Conservation (phyloP, 768 basidiomycete genomes). For the Mycena metata region DNA sequence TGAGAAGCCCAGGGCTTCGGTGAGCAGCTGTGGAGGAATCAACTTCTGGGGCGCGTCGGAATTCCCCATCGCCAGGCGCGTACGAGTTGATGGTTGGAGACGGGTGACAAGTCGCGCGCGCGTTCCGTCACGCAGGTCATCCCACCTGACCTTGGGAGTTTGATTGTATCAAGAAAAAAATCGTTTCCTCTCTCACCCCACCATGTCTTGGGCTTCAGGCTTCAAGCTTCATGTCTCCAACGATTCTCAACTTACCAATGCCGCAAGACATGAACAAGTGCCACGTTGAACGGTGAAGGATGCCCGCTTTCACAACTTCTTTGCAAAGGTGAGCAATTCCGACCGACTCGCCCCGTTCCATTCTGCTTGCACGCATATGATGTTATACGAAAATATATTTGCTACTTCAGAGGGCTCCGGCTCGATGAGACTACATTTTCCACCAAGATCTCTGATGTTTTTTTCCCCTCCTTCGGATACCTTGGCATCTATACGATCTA, state of each 20-base stretch:
- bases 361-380: slow-evolving; percentile 43
- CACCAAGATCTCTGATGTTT: slow-evolving; percentile 77
- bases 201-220: no score
- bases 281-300: no score
- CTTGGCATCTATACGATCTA: not conserved
- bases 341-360: no score
- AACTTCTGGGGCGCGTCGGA: slow-evolving; percentile 28
- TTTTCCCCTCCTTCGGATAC: slow-evolving; percentile 6
- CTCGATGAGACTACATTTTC: slow-evolving; percentile 60
- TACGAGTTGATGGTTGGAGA: not conserved
- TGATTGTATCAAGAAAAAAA: no score
- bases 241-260: no score
- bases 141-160: slow-evolving; percentile 6
- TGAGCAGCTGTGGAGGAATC: slow-evolving; percentile 65
- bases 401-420: slow-evolving; percentile 85
- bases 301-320: no score
- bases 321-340: no score
- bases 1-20: slow-evolving; percentile 86
- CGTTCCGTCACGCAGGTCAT: no score
- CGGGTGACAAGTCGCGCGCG: slow-evolving; percentile 2
- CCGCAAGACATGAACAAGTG: no score
- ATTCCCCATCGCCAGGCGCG: slow-evolving; percentile 13
- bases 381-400: slow-evolving; percentile 70
- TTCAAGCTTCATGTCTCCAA: no score
- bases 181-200: no score